These are phyloP conservation scores for Cercospora nicotianae DNA, from an alignment of 2,329 filamentous ascomycete species.

Conservation along the genomic window DNA sequence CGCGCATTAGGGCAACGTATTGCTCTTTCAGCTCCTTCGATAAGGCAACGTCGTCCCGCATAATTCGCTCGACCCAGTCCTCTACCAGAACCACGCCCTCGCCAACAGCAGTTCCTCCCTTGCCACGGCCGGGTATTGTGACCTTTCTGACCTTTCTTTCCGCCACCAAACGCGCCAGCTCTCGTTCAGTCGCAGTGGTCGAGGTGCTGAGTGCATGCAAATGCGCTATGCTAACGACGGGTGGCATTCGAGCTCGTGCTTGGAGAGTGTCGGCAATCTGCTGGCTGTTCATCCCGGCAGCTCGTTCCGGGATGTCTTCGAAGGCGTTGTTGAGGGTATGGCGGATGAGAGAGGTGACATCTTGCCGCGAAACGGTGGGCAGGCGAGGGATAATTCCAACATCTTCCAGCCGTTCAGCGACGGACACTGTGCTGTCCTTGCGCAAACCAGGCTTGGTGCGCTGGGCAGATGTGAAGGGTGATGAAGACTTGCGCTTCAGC, in stretches of 20 bases:
- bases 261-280: slow-evolving; percentile 64
- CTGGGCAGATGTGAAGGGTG: slow-evolving; percentile 40
- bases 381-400: slow-evolving; percentile 56
- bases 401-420: slow-evolving; percentile 56
- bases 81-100: slow-evolving; percentile 63
- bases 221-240: slow-evolving; percentile 65
- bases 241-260: slow-evolving; percentile 60
- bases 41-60: slow-evolving; percentile 24
- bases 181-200: slow-evolving; percentile 66
- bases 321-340: slow-evolving; percentile 66
- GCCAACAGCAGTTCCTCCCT: slow-evolving; percentile 58
- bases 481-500: slow-evolving; percentile 42
- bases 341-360: slow-evolving; percentile 51
- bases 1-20: slow-evolving; percentile 55
- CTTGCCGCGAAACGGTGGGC: slow-evolving; percentile 63
- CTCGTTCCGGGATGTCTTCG: slow-evolving; percentile 58
- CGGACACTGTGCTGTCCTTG: slow-evolving; percentile 22
- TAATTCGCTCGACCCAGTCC: slow-evolving; percentile 53
- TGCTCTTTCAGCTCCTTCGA: slow-evolving; percentile 48
- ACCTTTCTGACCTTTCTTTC: slow-evolving; percentile 62
- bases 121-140: slow-evolving; percentile 61
- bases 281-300: slow-evolving; percentile 63
- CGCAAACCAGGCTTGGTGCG: slow-evolving; percentile 39
- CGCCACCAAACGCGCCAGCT: slow-evolving; percentile 61
- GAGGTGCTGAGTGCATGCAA: slow-evolving; percentile 63